Conservation (phyloP, 2,329 filamentous ascomycete species). For the Botrytis byssoidea region DNA sequence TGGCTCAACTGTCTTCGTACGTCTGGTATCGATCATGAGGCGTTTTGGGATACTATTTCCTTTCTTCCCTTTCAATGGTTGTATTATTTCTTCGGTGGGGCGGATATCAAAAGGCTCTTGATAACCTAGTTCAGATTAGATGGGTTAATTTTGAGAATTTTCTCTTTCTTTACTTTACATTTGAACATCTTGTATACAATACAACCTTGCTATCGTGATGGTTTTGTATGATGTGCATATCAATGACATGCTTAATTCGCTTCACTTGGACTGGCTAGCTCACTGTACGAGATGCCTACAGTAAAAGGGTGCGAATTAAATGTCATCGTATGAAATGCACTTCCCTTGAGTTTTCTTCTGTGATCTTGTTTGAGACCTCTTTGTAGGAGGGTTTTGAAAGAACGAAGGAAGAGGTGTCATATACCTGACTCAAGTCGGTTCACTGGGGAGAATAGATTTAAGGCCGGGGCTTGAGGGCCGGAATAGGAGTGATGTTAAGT, state of each 20-base stretch:
- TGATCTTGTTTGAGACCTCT: not conserved
- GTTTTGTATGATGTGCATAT: not conserved
- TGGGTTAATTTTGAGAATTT: not conserved
- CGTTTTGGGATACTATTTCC: slow-evolving; percentile 38
- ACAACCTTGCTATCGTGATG: not conserved
- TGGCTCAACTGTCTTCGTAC: slow-evolving; percentile 6
- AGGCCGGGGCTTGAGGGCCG: not conserved
- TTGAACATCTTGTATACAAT: not conserved
- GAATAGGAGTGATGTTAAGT: not conserved
- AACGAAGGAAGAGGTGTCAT: not conserved
- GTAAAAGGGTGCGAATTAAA: not conserved
- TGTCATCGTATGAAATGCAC: not conserved
- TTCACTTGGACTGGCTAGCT: not conserved
- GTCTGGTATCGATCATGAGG: slow-evolving; percentile 8
- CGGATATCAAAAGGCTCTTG: not conserved
- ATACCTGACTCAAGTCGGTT: not conserved
- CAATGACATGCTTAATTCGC: not conserved
- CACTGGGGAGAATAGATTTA: not conserved
- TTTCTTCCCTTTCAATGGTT: not conserved
- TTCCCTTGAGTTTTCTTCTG: not conserved
- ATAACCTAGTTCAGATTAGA: not conserved
- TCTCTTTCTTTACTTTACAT: not conserved
- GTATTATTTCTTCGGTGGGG: not conserved
- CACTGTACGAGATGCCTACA: too few relatives aligned
- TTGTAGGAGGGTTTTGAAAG: not conserved